A percentile compares a stretch with the other conserved stretches of the same genome.
These are phyloP conservation scores for Ophiocordyceps camponoti-floridani DNA, from an alignment of 2,329 filamentous ascomycete species.

Conservation along the genomic window DNA sequence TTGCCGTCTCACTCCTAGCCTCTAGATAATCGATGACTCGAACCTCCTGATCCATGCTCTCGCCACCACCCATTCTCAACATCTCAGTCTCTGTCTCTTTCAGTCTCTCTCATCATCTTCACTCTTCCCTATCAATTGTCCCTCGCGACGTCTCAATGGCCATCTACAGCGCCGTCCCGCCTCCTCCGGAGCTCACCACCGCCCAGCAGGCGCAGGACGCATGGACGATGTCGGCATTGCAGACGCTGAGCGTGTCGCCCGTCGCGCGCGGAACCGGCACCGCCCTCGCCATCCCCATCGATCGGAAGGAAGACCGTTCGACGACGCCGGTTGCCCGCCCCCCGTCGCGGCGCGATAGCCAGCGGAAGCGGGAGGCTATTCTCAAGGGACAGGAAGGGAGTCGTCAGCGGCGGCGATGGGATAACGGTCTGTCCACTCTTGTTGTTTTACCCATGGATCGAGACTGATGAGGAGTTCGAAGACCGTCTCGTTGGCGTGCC, in stretches of 20 bases:
- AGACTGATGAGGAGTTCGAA: slow-evolving; percentile 15
- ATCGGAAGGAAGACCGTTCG: slow-evolving; percentile 17
- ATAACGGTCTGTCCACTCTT: slow-evolving; percentile 51
- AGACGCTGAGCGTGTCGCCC: slow-evolving; percentile 35
- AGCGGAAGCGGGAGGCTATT: slow-evolving; percentile 49
- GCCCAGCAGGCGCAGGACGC: slow-evolving; percentile 23
- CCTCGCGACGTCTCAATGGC: slow-evolving; percentile 17
- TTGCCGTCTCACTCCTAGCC: slow-evolving; percentile 2
- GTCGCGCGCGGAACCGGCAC: slow-evolving; percentile 40
- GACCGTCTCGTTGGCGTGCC: slow-evolving; percentile 79
- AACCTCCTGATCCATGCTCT: too few relatives aligned
- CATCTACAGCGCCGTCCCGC: slow-evolving; percentile 34
- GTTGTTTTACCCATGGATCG: background rate
- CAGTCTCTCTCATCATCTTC: background rate
- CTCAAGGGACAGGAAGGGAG: slow-evolving; percentile 85
- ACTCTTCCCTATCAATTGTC: background rate
- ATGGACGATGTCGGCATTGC: slow-evolving; percentile 44
- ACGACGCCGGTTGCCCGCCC: slow-evolving; percentile 19
- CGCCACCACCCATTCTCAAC: too few relatives aligned
- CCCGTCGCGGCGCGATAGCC: slow-evolving; percentile 33
- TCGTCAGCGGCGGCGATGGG: slow-evolving; percentile 74
- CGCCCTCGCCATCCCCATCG: slow-evolving; percentile 58
- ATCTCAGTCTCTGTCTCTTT: too few relatives aligned
- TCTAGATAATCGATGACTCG: slow-evolving; percentile 5
- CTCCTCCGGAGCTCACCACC: slow-evolving; percentile 16